Conservation (phyloP, 164 flowering plant genomes). For the Chimonanthus salicifolius region DNA sequence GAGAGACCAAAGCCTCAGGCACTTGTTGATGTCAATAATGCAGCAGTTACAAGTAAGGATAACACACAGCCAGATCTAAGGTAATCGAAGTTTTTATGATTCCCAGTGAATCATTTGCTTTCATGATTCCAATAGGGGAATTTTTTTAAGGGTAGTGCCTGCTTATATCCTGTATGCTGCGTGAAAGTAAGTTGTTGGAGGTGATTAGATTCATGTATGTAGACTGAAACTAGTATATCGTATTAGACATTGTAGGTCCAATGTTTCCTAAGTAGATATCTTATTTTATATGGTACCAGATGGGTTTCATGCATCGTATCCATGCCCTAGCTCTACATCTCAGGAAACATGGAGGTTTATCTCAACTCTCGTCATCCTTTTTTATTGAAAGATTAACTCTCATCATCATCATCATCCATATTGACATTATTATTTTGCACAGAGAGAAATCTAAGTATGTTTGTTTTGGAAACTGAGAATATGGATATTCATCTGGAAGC, state of each 20-base stretch:
- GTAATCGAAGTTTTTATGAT: slow-evolving; percentile 20
- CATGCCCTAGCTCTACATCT: no score
- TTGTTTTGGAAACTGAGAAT: no score
- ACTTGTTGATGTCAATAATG: slow-evolving; percentile 52
- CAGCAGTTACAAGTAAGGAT: slow-evolving; percentile 7
- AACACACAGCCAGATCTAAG: slow-evolving; percentile 38
- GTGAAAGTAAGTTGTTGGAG: neutral
- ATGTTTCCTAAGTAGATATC: no score
- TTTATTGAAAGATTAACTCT: no score
- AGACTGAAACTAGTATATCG: neutral
- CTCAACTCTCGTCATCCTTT: neutral
- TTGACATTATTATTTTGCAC: no score
- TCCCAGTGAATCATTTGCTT: neutral
- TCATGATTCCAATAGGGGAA: neutral
- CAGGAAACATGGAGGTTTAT: neutral
- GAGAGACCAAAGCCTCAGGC: slow-evolving; percentile 50
- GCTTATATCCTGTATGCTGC: neutral
- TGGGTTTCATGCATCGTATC: no score
- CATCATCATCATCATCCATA: no score
- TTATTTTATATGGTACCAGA: no score
- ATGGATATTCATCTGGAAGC: no score
- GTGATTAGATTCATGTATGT: neutral
- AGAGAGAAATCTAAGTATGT: no score
- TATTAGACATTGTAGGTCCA: no score
- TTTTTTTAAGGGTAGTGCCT: neutral